Conservation (phyloP, 345 rosid species). For the Pugionium cornutum region DNA sequence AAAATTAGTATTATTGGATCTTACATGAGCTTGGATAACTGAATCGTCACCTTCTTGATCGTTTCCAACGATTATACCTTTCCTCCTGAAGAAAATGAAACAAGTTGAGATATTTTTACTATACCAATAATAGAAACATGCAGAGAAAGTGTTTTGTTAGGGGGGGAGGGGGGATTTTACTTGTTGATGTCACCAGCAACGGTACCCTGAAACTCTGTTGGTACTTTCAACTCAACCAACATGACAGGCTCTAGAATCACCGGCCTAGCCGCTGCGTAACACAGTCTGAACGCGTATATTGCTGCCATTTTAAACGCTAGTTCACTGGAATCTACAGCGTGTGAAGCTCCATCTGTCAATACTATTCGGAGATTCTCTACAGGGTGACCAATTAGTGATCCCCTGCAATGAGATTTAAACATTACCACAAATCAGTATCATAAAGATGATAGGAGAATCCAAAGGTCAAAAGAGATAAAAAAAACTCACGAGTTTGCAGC, state of each 20-base stretch:
- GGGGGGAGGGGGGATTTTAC: constrained; percentile 50
- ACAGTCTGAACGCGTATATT: constrained; percentile 97
- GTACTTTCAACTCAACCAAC: constrained; percentile 93
- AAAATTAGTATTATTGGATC: constrained; percentile 11
- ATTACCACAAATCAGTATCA: background rate
- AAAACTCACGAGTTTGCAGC: constrained; percentile 93
- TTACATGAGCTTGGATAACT: constrained; percentile 72
- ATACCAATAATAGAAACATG: background rate
- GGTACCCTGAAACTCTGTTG: constrained; percentile 95
- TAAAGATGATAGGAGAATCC: background rate
- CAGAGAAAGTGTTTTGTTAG: background rate
- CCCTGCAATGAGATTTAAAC: constrained; percentile 49
- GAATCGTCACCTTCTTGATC: constrained; percentile 98
- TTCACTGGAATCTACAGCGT: constrained; percentile 96
- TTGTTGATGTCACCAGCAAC: constrained; percentile 97
- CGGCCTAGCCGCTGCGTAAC: constrained; percentile 85
- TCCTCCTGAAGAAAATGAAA: constrained; percentile 60
- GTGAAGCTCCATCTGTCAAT: constrained; percentile 92
- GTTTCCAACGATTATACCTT: constrained; percentile 93
- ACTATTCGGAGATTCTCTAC: constrained; percentile 84
- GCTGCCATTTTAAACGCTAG: constrained; percentile 97
- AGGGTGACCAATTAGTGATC: constrained; percentile 94
- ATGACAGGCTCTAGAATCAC: constrained; percentile 93
- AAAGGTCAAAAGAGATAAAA: background rate
- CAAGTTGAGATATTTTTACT: constrained; percentile 3